Conservation (phyloP, 2,329 filamentous ascomycete genomes). For the Pseudogymnoascus sp. region DNA sequence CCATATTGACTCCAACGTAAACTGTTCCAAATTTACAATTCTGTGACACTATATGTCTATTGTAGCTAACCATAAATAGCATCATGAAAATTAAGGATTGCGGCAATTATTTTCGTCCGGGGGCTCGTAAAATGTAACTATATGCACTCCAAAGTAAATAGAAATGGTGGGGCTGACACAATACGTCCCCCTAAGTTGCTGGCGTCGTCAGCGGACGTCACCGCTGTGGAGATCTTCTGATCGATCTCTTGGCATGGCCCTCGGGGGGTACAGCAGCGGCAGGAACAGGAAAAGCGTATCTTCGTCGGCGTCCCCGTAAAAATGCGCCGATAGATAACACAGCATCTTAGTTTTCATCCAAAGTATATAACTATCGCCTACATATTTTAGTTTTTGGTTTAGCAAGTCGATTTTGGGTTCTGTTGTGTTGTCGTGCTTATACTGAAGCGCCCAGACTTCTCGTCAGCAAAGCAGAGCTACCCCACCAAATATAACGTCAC, state of each 20-base stretch:
- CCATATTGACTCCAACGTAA: background rate
- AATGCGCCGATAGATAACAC: background rate
- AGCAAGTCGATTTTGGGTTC: background rate
- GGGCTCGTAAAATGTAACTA: background rate
- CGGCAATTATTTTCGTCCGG: background rate
- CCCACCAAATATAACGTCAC: constrained; percentile 5
- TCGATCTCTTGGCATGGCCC: constrained; percentile 1
- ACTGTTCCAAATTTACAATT: background rate
- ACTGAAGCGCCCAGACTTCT: background rate
- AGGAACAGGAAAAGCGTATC: constrained; percentile 5
- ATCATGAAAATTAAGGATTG: background rate
- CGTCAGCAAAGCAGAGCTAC: background rate
- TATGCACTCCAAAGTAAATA: background rate
- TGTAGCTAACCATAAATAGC: background rate
- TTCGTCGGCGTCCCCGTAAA: background rate
- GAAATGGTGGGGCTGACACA: background rate
- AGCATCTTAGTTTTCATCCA: background rate
- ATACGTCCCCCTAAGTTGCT: background rate
- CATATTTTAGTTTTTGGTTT: background rate
- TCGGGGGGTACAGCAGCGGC: background rate
- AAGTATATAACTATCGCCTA: background rate
- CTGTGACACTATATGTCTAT: background rate
- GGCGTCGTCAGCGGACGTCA: constrained; percentile 8
- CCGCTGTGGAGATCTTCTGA: constrained; percentile 7
- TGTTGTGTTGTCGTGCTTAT: background rate